Conservation (phyloP, 2,329 filamentous ascomycete species). For the Stemphylium lycopersici region DNA sequence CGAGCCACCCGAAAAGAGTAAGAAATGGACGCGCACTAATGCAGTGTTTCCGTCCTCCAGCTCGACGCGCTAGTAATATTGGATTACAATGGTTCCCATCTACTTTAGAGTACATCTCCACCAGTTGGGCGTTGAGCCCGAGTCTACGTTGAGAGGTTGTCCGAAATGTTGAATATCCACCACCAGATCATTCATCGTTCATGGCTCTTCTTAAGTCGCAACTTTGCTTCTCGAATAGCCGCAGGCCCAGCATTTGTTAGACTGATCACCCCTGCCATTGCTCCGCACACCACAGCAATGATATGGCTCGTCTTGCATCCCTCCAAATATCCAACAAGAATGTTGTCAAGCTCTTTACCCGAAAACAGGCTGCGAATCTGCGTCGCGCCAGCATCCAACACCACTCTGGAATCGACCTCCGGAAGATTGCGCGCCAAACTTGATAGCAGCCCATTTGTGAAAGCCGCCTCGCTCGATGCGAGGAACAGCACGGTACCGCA, state of each 20-base stretch:
- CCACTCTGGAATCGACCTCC: slow-evolving; percentile 37
- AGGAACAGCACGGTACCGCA: slow-evolving; percentile 53
- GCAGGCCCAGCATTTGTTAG: slow-evolving; percentile 26
- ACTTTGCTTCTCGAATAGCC: slow-evolving; percentile 18
- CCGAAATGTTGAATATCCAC: too few species aligned
- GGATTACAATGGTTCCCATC: not conserved
- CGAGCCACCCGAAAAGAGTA: not conserved
- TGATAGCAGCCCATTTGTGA: slow-evolving; percentile 50
- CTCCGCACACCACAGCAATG: slow-evolving; percentile 29
- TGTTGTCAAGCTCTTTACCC: slow-evolving; percentile 24
- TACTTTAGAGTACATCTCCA: not conserved
- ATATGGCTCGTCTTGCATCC: slow-evolving; percentile 35
- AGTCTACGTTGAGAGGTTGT: too few species aligned
- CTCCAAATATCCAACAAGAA: slow-evolving; percentile 33
- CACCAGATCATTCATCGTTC: slow-evolving; percentile 5
- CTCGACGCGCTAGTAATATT: not conserved
- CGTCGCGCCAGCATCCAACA: slow-evolving; percentile 54
- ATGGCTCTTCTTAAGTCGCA: slow-evolving; percentile 24
- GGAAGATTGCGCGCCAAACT: slow-evolving; percentile 45
- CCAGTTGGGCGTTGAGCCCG: not conserved
- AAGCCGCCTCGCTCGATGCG: slow-evolving; percentile 50
- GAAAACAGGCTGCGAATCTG: slow-evolving; percentile 48
- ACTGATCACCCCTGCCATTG: slow-evolving; percentile 25
- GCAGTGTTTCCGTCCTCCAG: not conserved
- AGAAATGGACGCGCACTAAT: slow-evolving; percentile 4